Conservation (phyloP, 164 flowering plant genomes). For the Annona squamosa region DNA sequence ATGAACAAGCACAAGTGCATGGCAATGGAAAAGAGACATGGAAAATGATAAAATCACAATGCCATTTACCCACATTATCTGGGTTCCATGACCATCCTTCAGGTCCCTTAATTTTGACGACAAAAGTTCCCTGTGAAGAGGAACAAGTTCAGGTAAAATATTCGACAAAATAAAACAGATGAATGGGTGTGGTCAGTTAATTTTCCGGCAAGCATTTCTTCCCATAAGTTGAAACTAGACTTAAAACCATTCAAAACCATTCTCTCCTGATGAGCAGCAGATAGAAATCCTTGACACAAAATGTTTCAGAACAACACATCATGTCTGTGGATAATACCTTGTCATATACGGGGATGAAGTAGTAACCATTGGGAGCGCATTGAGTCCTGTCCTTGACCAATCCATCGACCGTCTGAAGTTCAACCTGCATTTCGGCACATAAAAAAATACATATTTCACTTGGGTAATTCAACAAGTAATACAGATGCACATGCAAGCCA, state of each 20-base stretch:
- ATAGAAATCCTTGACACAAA: background rate
- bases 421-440: conserved; percentile 47
- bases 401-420: conserved; percentile 87
- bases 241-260: too few species aligned
- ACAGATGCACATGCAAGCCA: background rate
- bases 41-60: background rate
- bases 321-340: conserved; percentile 42
- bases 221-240: background rate
- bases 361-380: conserved; percentile 99
- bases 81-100: conserved; percentile 98
- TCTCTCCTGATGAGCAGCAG: too few species aligned
- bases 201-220: background rate
- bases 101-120: conserved; percentile 77
- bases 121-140: conserved; percentile 68
- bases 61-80: conserved; percentile 45
- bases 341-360: conserved; percentile 96
- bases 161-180: too few species aligned
- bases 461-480: background rate
- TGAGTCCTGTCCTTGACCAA: conserved; percentile 93
- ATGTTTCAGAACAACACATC: background rate
- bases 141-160: background rate
- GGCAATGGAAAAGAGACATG: background rate
- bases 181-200: too few species aligned
- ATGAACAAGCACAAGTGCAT: background rate
- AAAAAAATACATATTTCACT: background rate